Conservation (phyloP, 768 basidiomycete genomes). For the Lactarius vividus region DNA sequence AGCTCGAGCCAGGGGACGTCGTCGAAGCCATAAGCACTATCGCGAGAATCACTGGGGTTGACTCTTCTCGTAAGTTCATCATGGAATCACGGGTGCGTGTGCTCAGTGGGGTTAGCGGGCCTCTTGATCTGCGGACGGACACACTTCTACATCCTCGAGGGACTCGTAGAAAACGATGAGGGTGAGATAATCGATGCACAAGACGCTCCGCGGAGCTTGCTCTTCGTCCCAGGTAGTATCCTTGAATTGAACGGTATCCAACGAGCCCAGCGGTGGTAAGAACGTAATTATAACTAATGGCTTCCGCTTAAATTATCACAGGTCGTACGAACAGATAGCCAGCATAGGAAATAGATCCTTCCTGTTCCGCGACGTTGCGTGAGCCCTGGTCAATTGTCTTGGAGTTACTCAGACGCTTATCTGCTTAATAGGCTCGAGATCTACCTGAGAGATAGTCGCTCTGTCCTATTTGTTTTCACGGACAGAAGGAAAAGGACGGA, state of each 20-base stretch:
- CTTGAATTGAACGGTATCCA: constrained; percentile 79
- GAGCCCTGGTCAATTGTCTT: constrained; percentile 34
- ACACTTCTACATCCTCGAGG: constrained; percentile 89
- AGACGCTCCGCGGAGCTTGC: constrained; percentile 76
- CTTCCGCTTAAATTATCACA: constrained; percentile 32
- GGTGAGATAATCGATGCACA: constrained; percentile 87
- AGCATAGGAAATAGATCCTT: constrained; percentile 80
- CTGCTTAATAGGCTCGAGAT: constrained; percentile 65
- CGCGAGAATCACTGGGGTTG: constrained; percentile 84
- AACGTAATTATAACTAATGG: background rate
- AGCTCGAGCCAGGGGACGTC: constrained; percentile 84
- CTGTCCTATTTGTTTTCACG: constrained; percentile 78
- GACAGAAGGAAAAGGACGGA: constrained; percentile 63
- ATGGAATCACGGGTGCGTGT: background rate
- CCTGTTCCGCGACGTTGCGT: constrained; percentile 91
- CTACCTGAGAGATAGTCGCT: constrained; percentile 90
- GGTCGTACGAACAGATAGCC: constrained; percentile 77
- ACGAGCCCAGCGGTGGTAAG: constrained; percentile 79
- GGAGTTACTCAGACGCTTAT: background rate
- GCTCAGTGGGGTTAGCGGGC: constrained; percentile 52
- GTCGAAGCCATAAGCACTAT: constrained; percentile 87
- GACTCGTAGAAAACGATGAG: constrained; percentile 79
- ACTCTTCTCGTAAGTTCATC: constrained; percentile 73
- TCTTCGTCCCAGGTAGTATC: constrained; percentile 83
- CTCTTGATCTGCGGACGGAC: constrained; percentile 82